Percentiles rank a stretch among this genome's conserved stretches.
Evolutionary conservation across 345 rosid species (phyloP).

Genomic region (Boechera retrofracta): DNA sequence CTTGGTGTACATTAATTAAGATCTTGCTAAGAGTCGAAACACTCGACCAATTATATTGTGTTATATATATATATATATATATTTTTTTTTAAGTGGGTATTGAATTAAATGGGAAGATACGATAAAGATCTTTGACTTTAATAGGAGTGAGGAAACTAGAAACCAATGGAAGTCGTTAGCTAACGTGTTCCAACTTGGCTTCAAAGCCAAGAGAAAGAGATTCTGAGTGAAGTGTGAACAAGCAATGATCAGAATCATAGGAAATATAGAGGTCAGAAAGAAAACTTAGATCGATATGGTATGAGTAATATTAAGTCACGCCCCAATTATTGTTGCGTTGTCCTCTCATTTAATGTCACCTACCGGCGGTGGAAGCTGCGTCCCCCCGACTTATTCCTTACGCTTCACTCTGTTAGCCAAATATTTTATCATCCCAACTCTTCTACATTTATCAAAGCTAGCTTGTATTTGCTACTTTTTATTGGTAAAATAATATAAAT

Average conservation of each 20-base stretch:
- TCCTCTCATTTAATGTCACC: conserved; percentile 44
- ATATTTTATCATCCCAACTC: not conserved
- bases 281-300: not conserved
- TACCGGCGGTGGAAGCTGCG: conserved; percentile 38
- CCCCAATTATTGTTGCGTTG: conserved; percentile 33
- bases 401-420: conserved; percentile 10
- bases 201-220: conserved; percentile 36
- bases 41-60: not conserved
- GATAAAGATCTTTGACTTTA: conserved; percentile 15
- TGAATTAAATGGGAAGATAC: conserved; percentile 26
- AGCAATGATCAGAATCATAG: conserved; percentile 37
- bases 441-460: not conserved
- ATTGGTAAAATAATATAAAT: conserved; percentile 32
- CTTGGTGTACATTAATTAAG: no score
- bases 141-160: not conserved
- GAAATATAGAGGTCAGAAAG: not conserved
- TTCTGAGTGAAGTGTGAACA: conserved; percentile 22
- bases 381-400: conserved; percentile 12
- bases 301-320: conserved; percentile 38
- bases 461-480: conserved; percentile 19
- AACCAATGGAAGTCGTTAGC: conserved; percentile 2
- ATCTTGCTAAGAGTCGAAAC: not conserved
- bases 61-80: no score
- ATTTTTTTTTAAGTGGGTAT: no score
- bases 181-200: conserved; percentile 40